Evolutionary conservation across 1,284 basidiomycete species (phyloP), one percentile per base, ranked within the genome.

Genomic region (Ceratobasidium sp.): DNA sequence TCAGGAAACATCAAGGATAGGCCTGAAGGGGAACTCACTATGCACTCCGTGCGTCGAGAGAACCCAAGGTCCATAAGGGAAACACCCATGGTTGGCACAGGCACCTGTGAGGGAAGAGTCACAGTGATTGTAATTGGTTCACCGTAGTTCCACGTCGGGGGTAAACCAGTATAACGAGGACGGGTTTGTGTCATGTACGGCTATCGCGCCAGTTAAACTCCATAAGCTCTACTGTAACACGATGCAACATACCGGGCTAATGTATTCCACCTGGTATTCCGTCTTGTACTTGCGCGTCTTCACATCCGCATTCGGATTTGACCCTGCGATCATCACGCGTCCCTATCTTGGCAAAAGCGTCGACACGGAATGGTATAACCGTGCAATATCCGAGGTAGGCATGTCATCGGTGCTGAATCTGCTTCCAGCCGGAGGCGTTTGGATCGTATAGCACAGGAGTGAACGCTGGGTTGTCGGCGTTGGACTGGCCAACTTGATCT

Each of bases 271-370:
- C 50, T 88, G 87, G 77, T 94, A 94, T 76, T 93, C 90, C 2
- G 93, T 94, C 45, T 87, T 84, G 76, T 88, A 93, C 74, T 80
- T 80, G 45, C 85, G 77, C 55, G 76, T 76, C 2, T 53, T 40
- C 17, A 89, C 80, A 77, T 95, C 93, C 31, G 86, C 81, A 79
- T 94, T 93, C 25, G 93, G 92, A 79, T 95, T 95, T 25, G 91
- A 93, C 32, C 93, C 93, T 38, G 90, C 86, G 52, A 94, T 84
- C 70, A 93, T 79, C 1, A 90, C 82, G 1, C 87, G 85, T 29
- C 89, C 91, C 79, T 95, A n/a, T n/a, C n/a, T 93, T 53, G 91
- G 87, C 27, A 94, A 83, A 31, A 94, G 82, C 27, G 86, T 83
- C 27, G 90, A 90, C 10, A 84, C 82, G 22, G 90, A 92, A 79